A percentile compares a stretch with the other conserved stretches of the same genome.
phyloP scores from a whole-genome alignment of 2,329 filamentous ascomycete genomes.

The Penicillium sp. region DNA sequence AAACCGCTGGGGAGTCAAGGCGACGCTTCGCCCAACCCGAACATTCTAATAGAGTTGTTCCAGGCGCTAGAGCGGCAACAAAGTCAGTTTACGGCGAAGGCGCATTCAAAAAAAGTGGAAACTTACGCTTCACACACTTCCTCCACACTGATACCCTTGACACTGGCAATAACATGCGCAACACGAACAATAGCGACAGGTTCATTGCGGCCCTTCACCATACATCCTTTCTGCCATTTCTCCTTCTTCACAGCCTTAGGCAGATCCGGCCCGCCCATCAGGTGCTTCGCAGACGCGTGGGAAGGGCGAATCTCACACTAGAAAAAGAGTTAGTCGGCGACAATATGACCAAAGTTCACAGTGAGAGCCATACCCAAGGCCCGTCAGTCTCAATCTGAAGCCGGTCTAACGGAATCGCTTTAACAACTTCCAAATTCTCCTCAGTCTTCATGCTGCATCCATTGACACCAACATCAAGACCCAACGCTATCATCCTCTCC shows the following conservation, averaged over 20 bases:
- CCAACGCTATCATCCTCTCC: constrained; percentile 70
- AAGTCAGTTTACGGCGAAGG: constrained; percentile 21
- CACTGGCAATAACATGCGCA: constrained; percentile 79
- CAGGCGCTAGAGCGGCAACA: constrained; percentile 54
- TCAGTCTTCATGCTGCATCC: constrained; percentile 93
- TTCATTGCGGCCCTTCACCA: constrained; percentile 95
- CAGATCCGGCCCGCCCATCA: constrained; percentile 64
- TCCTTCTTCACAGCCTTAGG: constrained; percentile 93
- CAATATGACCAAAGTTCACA: background rate
- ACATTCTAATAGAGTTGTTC: constrained; percentile 76
- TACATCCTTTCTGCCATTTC: constrained; percentile 78
- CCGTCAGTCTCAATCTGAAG: constrained; percentile 96
- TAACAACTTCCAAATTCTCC: constrained; percentile 83
- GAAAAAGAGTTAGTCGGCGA: constrained; percentile 4
- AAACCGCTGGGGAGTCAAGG: background rate
- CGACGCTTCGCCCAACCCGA: constrained; percentile 59
- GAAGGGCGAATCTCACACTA: constrained; percentile 85
- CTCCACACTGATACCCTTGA: constrained; percentile 75
- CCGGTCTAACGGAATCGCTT: constrained; percentile 69
- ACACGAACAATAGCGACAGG: constrained; percentile 81
- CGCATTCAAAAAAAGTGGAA: background rate
- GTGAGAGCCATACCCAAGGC: constrained; percentile 59
- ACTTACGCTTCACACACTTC: constrained; percentile 76
- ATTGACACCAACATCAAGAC: constrained; percentile 90
- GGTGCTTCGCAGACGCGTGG: constrained; percentile 76